phyloP scores from a whole-genome alignment of 2,329 filamentous ascomycete species.

The Bimuria novae-zelandiae region DNA sequence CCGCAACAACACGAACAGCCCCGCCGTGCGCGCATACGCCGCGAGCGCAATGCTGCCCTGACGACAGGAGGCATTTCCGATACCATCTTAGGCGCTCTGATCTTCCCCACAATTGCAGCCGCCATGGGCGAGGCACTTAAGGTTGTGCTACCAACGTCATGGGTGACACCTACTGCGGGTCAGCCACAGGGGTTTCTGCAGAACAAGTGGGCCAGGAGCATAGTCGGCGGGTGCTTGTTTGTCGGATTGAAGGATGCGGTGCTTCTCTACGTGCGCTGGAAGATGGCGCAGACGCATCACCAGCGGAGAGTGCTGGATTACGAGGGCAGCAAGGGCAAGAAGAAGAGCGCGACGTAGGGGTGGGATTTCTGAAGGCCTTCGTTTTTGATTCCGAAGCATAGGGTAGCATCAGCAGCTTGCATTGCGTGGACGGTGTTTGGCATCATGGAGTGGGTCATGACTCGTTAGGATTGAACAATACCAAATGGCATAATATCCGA shows the following conservation, averaged over 20 bases:
- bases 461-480: not conserved
- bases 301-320: slow-evolving; percentile 52
- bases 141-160: slow-evolving; percentile 67
- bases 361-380: not conserved
- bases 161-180: slow-evolving; percentile 57
- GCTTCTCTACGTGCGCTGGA: slow-evolving; percentile 62
- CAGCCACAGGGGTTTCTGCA: slow-evolving; percentile 72
- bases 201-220: slow-evolving; percentile 83
- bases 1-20: slow-evolving; percentile 26
- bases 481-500: too few species aligned
- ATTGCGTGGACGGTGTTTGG: slow-evolving; percentile 1
- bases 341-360: slow-evolving; percentile 10
- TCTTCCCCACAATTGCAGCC: slow-evolving; percentile 82
- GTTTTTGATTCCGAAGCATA: not conserved
- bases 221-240: slow-evolving; percentile 86
- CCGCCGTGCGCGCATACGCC: slow-evolving; percentile 38
- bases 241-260: slow-evolving; percentile 77
- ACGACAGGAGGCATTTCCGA: slow-evolving; percentile 61
- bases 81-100: slow-evolving; percentile 68
- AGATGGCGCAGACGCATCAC: slow-evolving; percentile 55
- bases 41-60: slow-evolving; percentile 56
- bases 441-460: not conserved
- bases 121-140: slow-evolving; percentile 77
- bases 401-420: not conserved
- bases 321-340: slow-evolving; percentile 29